Percentiles rank a stretch among this genome's conserved stretches.
These are phyloP conservation scores for Kodamaea derodonti DNA, from an alignment of 1,139 yeast genomes.

Conservation along the genomic window DNA sequence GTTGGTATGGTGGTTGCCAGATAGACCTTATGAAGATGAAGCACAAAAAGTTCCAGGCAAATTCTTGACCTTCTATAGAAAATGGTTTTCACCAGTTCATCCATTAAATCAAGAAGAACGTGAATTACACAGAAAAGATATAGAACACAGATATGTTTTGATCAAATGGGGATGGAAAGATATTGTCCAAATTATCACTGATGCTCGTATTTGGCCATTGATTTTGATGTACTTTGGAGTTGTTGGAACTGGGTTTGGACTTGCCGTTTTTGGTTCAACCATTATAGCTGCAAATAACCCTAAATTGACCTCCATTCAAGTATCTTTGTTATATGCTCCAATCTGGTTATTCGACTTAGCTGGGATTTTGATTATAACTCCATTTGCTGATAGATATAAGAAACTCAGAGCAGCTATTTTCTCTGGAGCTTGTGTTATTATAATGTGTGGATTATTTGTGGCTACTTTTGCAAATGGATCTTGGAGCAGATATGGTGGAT, in stretches of 20 bases:
- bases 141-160: constrained; percentile 44
- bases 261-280: constrained; percentile 85
- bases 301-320: constrained; percentile 57
- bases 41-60: background rate
- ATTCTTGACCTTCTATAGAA: constrained; percentile 16
- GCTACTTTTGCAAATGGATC: constrained; percentile 70
- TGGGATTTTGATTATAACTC: constrained; percentile 74
- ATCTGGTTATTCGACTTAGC: constrained; percentile 84
- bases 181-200: constrained; percentile 52
- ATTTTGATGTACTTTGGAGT: constrained; percentile 89
- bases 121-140: constrained; percentile 59
- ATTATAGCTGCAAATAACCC: constrained; percentile 67
- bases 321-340: constrained; percentile 79
- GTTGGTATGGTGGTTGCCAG: constrained; percentile 84
- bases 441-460: constrained; percentile 71
- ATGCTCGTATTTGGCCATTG: constrained; percentile 73
- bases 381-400: constrained; percentile 70
- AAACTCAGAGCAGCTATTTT: constrained; percentile 59
- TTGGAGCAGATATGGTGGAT: constrained; percentile 79
- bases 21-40: constrained; percentile 40
- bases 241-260: constrained; percentile 83
- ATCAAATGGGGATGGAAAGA: constrained; percentile 62
- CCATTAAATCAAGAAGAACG: constrained; percentile 55
- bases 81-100: constrained; percentile 36
- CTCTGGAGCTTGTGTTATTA: constrained; percentile 56